Base-by-base conservation (phyloP, 2,329 filamentous ascomycete species). In the Aureobasidium sp. region DNA sequence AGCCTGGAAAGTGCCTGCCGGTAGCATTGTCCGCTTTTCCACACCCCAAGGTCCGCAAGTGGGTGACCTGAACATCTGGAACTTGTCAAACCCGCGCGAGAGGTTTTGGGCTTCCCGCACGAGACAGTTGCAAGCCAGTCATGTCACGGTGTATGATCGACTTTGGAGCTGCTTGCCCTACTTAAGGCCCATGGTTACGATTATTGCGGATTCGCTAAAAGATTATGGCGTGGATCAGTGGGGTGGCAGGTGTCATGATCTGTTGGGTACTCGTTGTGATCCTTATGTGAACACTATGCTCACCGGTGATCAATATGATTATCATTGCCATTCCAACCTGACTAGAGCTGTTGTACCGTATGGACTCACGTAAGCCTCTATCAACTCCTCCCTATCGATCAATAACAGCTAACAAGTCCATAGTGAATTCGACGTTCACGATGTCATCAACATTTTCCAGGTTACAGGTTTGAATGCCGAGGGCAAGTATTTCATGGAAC, bases 391-490 rank as follows among this genome's bases (percentile, higher is more conserved):
- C 2, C 12, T 21, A 3, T 8, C 7, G 6, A 10, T 1, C 14
- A 12, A 6, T 6, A 6, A 0, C n/a, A 4, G 14, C 38, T 42
- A 19, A 41, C n/a, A 3, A 2, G 14, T 16, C 3, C 19, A 39
- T 22, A 55, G 53, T 17, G 88, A 93, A 68, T 73, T 74, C 25
- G 87, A 93, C 63, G 81, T 93, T 1, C 88, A 94, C 62, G 88
- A 94, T 65, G 88, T 94, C 0, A 75, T 94, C 51, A 94, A 94
- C 63, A 74, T 94, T 3, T 93, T 94, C 64, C 88, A 94, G 66
- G 86, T 90, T 6, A 93, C 88, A 0, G 87, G 88, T 0, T 65
- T 93, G 41, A 84, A 93, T 61, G 74, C 79, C 50, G 63, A 84
- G 56, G 87, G 86, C 0, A 78, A 81, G 49, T 91, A 90, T 60